Base-by-base conservation (phyloP, 352 stramenopile species). In the Thalassiosira ordinaria region DNA sequence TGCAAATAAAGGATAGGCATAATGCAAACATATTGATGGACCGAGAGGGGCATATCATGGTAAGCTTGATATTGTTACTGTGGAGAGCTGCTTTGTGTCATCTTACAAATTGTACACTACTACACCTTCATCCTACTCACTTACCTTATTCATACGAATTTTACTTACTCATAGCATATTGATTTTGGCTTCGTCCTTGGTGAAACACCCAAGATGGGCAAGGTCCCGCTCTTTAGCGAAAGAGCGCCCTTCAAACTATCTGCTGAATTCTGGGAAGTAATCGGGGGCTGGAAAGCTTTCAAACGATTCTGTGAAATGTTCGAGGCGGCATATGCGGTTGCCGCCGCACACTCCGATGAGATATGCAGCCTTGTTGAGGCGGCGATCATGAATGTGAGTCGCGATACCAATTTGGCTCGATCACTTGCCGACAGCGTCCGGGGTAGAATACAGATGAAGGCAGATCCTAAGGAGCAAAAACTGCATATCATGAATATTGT, bases 1-100 rank as follows among this genome's bases (percentile, higher is more conserved):
- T 99, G n/a, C 96, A 98, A 87, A 98, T 99, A 85, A 99, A 99
- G 83, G 97, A 99, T 89, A 62, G 92, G 20, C 96, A 98, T 89
- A 99, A 99, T 79, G 97, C 96, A 14, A 98, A 99, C 64, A 97
- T 98, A 63, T 80, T 98, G 59, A 87, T 98, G 31, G 95, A 98
- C 76, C 80, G 88, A 20, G 70, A 91, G 31, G 52, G 96, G 0
- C 93, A 97, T 57, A 74, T 98, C 27, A 93, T 98, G 46, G 74
- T 27, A n/a, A n/a, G n/a, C n/a, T n/a, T n/a, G n/a, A n/a, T n/a
- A n/a, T n/a, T n/a, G n/a, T n/a, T n/a, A n/a, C n/a, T n/a, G n/a
- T n/a, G n/a, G n/a, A n/a, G n/a, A n/a, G n/a, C n/a, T n/a, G n/a
- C n/a, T n/a, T n/a, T n/a, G n/a, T n/a, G n/a, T n/a, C n/a, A n/a